Percentiles rank a stretch among this genome's conserved stretches.
Conservation (phyloP, 2,329 filamentous ascomycete species). For the Beauveria pseudobassiana region DNA sequence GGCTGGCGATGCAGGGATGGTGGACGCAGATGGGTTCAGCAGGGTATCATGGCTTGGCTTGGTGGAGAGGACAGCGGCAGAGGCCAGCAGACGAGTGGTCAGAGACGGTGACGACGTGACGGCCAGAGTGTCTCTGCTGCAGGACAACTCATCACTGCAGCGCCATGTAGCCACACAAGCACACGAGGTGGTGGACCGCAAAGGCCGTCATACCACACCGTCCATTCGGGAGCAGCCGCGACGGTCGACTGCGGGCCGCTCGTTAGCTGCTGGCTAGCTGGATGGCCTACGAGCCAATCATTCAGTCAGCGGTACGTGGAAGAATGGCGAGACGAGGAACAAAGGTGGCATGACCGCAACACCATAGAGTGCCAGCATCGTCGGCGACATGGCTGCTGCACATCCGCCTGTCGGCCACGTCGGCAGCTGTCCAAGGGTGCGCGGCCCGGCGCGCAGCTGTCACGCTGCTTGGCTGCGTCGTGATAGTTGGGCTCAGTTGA, state of each 20-base stretch:
- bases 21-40: constrained; percentile 2
- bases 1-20: not conserved
- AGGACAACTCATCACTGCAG: constrained; percentile 13
- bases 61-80: constrained; percentile 5
- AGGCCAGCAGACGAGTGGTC: not conserved
- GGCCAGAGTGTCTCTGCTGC: constrained; percentile 8
- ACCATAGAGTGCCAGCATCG: not conserved
- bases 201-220: not conserved
- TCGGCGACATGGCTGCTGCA: not conserved
- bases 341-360: not conserved
- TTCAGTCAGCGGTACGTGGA: not conserved
- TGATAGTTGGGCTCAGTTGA: constrained; percentile 6
- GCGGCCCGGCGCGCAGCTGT: constrained; percentile 1
- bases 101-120: constrained; percentile 7
- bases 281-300: not conserved
- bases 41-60: constrained; percentile 11
- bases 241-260: constrained; percentile 9
- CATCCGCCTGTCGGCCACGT: constrained; percentile 4
- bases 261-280: constrained; percentile 6
- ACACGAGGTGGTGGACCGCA: not conserved
- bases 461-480: constrained; percentile 4
- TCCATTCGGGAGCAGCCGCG: constrained; percentile 10
- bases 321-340: not conserved
- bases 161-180: constrained; percentile 4
- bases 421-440: constrained; percentile 1